Evolutionary conservation across 805 yeast species (phyloP), one percentile per base, ranked within the genome.

Genomic region (Monosporozyma solicola): DNA sequence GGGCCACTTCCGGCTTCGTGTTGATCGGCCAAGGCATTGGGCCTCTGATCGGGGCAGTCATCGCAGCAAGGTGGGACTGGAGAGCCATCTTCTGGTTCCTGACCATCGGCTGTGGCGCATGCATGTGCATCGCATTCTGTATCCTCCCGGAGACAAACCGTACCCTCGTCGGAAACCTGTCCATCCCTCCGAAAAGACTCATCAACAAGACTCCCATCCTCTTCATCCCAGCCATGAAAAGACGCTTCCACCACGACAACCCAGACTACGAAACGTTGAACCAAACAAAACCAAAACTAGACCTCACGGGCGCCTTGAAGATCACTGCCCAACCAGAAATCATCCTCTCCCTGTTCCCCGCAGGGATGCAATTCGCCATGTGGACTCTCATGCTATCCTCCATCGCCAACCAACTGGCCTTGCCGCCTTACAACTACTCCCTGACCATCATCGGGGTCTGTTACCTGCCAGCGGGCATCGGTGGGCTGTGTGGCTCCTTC

Each of bases 1-100:
- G 94, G 0, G 63, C 83, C 8, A 78, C 81, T 1, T 69, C 80
- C 6, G 91, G 94, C 0, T 68, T 84, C 45, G 79, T 83, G 2
- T 71, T 85, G 43, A 63, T 85, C 27, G 95, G 95, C 0, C 87
- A 84, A 62, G 88, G 87, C 3, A 74, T 88, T 57, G 90, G 94
- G 2, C 87, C 94, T 0, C 68, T 89, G 35, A 67, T 87, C 20
- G 86, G 71, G 53, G 75, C 76, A 5, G 70, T 66, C 0, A 60
- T 72, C 39, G 65, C 72, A 9, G 76, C 79, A 5, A 65, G 72
- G 3, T 71, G 71, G 51, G 73, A 80, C 31, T 88, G 96, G 96
- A 74, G 91, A 59, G 82, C 88, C 0, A 78, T 83, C n/a, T 85
- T 85, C 58, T 80, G 87, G 80, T 85, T 88, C 57, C 68, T 85